Conservation (phyloP, 306 rosid genomes). For the Begonia fuchsioides region DNA sequence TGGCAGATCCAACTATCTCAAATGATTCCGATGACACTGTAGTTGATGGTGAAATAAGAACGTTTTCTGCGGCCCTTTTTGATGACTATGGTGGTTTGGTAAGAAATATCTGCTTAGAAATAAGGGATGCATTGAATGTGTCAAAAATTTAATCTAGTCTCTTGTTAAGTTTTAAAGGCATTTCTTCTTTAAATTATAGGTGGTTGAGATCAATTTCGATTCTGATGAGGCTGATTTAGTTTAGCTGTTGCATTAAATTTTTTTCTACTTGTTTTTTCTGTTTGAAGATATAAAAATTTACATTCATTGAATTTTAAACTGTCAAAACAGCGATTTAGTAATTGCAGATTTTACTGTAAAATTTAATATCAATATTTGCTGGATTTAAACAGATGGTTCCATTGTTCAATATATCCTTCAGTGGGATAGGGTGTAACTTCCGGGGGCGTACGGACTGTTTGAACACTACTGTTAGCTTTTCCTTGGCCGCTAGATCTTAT, state of each 20-base stretch:
- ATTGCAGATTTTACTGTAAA: too few relatives aligned
- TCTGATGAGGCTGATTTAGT: too few relatives aligned
- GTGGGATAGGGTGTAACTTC: constrained; percentile 53
- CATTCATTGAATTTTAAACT: not conserved
- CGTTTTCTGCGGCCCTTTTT: constrained; percentile 79
- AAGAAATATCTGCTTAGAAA: constrained; percentile 24
- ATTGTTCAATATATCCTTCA: constrained; percentile 72
- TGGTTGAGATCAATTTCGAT: too few relatives aligned
- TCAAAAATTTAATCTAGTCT: too few relatives aligned
- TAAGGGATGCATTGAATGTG: not conserved
- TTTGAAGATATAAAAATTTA: not conserved
- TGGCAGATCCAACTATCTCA: constrained; percentile 48
- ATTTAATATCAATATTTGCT: not conserved
- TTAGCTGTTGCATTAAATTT: not conserved
- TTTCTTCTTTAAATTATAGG: too few relatives aligned
- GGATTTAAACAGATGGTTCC: constrained; percentile 81
- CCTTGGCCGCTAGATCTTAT: constrained; percentile 78
- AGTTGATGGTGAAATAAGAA: constrained; percentile 66
- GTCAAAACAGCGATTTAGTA: not conserved
- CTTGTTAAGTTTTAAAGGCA: too few relatives aligned
- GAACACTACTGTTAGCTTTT: constrained; percentile 61
- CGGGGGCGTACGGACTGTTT: constrained; percentile 64
- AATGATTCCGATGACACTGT: constrained; percentile 61
- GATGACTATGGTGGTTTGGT: constrained; percentile 99
- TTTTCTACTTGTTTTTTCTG: not conserved